Evolutionary conservation across 2,329 filamentous ascomycete species (phyloP).

Genomic region (Parastagonospora nodorum): DNA sequence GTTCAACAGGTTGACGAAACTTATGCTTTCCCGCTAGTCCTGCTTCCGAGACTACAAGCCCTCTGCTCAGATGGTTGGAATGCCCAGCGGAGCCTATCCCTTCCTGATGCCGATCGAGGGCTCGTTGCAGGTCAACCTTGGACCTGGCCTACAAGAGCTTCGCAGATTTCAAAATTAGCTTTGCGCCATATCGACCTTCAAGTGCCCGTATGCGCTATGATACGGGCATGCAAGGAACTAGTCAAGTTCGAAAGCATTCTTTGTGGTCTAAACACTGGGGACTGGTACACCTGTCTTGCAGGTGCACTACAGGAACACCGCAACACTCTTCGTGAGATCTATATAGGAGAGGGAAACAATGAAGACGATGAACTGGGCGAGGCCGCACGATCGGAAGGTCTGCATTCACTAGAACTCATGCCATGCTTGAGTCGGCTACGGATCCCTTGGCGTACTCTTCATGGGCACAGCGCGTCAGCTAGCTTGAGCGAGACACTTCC

Average conservation of each 20-base stretch:
- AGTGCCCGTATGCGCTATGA: background rate
- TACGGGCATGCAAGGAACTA: background rate
- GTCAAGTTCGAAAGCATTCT: background rate
- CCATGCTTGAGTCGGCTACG: background rate
- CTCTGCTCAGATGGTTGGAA: background rate
- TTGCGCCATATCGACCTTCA: background rate
- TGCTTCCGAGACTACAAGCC: background rate
- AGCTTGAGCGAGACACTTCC: background rate
- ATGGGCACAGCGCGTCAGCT: background rate
- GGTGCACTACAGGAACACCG: background rate
- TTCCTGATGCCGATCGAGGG: no score
- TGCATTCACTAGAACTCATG: background rate
- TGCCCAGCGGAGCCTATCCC: background rate
- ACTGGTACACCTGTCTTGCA: background rate
- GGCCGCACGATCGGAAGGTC: background rate
- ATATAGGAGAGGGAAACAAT: background rate
- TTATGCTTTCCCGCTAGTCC: background rate
- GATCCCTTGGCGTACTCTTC: background rate
- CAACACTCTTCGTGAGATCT: background rate
- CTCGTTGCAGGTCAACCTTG: background rate
- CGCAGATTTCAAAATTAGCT: background rate
- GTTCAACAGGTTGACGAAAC: background rate
- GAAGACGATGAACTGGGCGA: no score
- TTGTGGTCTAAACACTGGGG: background rate
- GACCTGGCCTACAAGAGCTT: background rate